Base-by-base conservation (phyloP, 2,329 filamentous ascomycete species). In the Lasiodiplodia theobromae region DNA sequence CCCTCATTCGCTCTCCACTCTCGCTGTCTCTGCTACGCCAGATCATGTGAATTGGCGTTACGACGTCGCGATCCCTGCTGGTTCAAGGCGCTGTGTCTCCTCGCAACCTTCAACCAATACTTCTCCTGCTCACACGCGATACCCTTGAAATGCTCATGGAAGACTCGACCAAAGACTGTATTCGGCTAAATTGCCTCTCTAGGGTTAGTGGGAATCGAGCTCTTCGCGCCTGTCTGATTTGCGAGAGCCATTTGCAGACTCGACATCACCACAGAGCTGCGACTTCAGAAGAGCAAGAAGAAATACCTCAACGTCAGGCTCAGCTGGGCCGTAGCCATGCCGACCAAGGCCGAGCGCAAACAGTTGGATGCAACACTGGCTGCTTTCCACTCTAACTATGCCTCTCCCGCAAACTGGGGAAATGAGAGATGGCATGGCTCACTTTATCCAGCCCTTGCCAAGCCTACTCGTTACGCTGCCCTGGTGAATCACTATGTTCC, bases 331-430 rank as follows among this genome's bases (percentile, higher is more conserved):
- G 2, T n/a, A 10, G 16, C 18, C 12, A 65, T 65, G 62, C 34
- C 62, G 8, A 65, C 62, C 2, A 65, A 65, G 34, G 62, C 62
- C 4, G 62, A 65, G 28, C 31, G 62, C 47, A 65, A 65, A 34
- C 62, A 54, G 11, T 34, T 65, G 7, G 62, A 69, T 25, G 72
- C 71, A 21, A 71, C 74, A 11, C 71, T 74, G 21, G 74, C 76
- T 10, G 71, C 74, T 10, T 77, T 77, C 60, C 71, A 76, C 51
- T 70, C 72, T n/a, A 75, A 76, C 69, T 77, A 75, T 47, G 71
- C 75, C 14, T 68, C 65, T n/a, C 56, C 62, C 2, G 47, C 53
- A 31, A 68, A 60, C 1, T 52, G 62, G 62, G 62, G 62, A 21
- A 12, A 44, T 21, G 72, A 74, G 60, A 69, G 76, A 68, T 78